Evolutionary conservation across 768 basidiomycete genomes (phyloP), one percentile per base, ranked within the genome.

Genomic region (Tricholoma sp.): DNA sequence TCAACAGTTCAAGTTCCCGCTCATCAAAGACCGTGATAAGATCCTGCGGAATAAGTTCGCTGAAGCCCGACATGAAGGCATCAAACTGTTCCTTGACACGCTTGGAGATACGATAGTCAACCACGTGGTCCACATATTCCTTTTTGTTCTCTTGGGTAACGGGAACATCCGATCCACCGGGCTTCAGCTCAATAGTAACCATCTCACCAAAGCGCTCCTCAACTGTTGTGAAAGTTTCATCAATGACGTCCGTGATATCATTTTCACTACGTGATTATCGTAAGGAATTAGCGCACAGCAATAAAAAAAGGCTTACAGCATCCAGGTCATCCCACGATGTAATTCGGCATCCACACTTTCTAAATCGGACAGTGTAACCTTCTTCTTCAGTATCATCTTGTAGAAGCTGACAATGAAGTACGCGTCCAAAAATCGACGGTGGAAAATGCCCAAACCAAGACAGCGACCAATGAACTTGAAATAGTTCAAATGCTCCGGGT

Each of bases 351-450:
- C 97, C 24, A 99, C 96, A 68, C 89, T 91, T 78, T 98, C 96
- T 63, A 99, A 75, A 73, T 99, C 97, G 6, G 89, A 83, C 39
- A 98, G 72, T 0, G 89, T 89, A 32, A 98, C 94, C 75, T 98
- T 97, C 80, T 98, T 98, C 80, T 91, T 92, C 66, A 99, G 70
- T 58, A 98, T 95, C 95, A 98, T 98, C 80, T 98, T 99, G 84
- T 99, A 98, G 81, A 99, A 97, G 65, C 92, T 92, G 69, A 96
- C 94, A 62, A 98, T 98, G 72, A 99, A 99, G 80, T 98, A 98
- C 34, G 95, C 96, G 63, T 99, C 97, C 61, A 99, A 76, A 87
- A 99, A 99, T 9, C 97, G 91, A 54, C 97, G 87, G 70, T 99
- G 97, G 86, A 99, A 99, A 70, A 99, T 98, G 61, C 92, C 96